phyloP scores from a whole-genome alignment of 768 basidiomycete species.

The Dioszegia aurantiaca region DNA sequence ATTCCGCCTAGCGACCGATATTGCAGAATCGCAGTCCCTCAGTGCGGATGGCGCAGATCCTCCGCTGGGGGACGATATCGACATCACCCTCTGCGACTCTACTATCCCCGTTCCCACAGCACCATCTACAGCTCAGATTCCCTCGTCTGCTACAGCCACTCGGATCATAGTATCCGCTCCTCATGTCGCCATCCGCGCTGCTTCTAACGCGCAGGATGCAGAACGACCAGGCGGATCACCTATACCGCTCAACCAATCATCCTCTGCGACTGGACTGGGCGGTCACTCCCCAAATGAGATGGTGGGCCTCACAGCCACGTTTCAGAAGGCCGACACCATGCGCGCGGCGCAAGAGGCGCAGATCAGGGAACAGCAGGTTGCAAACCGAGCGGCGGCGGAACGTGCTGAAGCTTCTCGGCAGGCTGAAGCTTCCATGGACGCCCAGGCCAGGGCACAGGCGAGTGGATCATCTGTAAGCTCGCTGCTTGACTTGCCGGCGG shows the following conservation, averaged over 20 bases:
- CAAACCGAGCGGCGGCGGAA: not conserved
- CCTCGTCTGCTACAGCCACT: constrained; percentile 9
- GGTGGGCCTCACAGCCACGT: constrained; percentile 1
- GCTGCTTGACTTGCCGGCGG: not conserved
- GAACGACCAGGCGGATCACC: not conserved
- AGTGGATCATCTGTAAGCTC: not conserved
- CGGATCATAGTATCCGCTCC: constrained; percentile 11
- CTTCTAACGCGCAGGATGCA: not conserved
- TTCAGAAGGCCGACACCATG: constrained; percentile 13
- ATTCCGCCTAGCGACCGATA: constrained; percentile 1
- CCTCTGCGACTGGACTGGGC: not conserved
- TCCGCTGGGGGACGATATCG: no score
- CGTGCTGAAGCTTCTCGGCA: not conserved
- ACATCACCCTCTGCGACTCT: not conserved
- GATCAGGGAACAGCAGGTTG: constrained; percentile 3
- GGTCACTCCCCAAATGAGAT: not conserved
- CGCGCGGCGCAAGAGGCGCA: constrained; percentile 8
- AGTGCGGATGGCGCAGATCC: not conserved
- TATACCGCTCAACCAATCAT: not conserved
- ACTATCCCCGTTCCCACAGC: not conserved
- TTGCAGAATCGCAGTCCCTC: not conserved
- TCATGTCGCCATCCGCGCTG: constrained; percentile 8
- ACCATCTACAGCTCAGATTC: constrained; percentile 5
- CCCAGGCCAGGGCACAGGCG: not conserved
- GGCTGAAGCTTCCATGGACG: not conserved